phyloP scores from a whole-genome alignment of 2,329 filamentous ascomycete species.

The Tolypocladium pustulatum region DNA sequence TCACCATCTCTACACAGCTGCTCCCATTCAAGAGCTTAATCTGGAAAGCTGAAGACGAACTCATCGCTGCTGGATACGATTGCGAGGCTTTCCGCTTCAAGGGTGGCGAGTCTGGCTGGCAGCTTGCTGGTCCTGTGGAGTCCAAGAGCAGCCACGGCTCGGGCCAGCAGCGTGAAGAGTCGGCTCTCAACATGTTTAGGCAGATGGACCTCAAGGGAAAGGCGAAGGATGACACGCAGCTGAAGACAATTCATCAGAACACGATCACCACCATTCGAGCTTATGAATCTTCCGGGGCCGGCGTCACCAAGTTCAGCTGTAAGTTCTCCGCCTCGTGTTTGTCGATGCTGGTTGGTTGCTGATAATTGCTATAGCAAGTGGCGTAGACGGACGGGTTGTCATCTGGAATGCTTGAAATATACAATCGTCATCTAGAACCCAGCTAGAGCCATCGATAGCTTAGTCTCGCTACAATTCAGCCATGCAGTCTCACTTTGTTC shows the following conservation, averaged over 20 bases:
- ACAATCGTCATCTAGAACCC: background rate
- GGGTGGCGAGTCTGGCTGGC: conserved; percentile 72
- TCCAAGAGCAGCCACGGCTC: conserved; percentile 53
- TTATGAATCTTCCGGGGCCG: conserved; percentile 56
- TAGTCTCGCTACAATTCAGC: background rate
- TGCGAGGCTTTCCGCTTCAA: conserved; percentile 84
- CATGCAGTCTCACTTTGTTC: background rate
- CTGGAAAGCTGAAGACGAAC: conserved; percentile 86
- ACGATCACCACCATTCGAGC: conserved; percentile 77
- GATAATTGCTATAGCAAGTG: conserved; percentile 48
- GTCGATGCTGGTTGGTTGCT: conserved; percentile 10
- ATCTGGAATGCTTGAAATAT: conserved; percentile 56
- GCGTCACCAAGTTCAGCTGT: conserved; percentile 77
- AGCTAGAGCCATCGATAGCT: background rate
- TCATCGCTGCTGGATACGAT: conserved; percentile 88
- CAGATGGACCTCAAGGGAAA: conserved; percentile 99
- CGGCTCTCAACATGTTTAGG: conserved; percentile 92
- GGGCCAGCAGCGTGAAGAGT: conserved; percentile 67
- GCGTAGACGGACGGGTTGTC: conserved; percentile 73
- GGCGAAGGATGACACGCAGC: conserved; percentile 79
- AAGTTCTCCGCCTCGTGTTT: conserved; percentile 30
- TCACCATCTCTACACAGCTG: conserved; percentile 81
- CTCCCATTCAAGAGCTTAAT: conserved; percentile 87
- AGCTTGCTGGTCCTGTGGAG: conserved; percentile 72
- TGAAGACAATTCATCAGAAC: conserved; percentile 95